These are phyloP conservation scores for Aspergillus persii DNA, from an alignment of 2,329 filamentous ascomycete species.

Conservation along the genomic window DNA sequence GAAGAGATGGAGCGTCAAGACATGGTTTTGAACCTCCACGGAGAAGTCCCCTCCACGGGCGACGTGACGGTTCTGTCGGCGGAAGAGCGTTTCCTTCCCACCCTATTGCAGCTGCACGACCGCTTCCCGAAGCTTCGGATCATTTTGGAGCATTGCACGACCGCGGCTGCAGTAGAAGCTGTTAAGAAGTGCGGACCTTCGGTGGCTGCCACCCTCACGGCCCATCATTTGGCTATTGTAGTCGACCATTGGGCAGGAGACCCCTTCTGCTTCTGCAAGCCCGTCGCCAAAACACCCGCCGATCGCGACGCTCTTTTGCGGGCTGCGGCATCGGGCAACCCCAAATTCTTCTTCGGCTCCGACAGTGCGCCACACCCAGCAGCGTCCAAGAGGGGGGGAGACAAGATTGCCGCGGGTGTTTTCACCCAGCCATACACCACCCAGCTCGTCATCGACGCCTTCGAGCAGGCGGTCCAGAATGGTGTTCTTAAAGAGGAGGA, in stretches of 20 bases:
- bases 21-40: constrained; percentile 89
- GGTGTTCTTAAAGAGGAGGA: constrained; percentile 54
- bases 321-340: constrained; percentile 54
- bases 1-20: constrained; percentile 82
- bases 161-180: constrained; percentile 73
- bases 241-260: constrained; percentile 71
- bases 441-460: constrained; percentile 57
- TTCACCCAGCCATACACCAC: constrained; percentile 63
- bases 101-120: constrained; percentile 68
- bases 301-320: constrained; percentile 71
- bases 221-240: constrained; percentile 79
- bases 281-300: constrained; percentile 68
- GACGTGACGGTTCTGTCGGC: constrained; percentile 63
- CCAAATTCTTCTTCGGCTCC: constrained; percentile 67
- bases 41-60: constrained; percentile 54
- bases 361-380: constrained; percentile 68
- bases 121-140: constrained; percentile 62
- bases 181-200: constrained; percentile 73
- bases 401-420: constrained; percentile 55
- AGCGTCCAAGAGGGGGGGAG: constrained; percentile 54
- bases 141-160: constrained; percentile 82
- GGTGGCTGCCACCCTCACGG: constrained; percentile 68
- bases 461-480: constrained; percentile 55
- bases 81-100: constrained; percentile 77
- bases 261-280: constrained; percentile 78